Base-by-base conservation (phyloP, 2,329 filamentous ascomycete species). In the Fusarium nygamai region DNA sequence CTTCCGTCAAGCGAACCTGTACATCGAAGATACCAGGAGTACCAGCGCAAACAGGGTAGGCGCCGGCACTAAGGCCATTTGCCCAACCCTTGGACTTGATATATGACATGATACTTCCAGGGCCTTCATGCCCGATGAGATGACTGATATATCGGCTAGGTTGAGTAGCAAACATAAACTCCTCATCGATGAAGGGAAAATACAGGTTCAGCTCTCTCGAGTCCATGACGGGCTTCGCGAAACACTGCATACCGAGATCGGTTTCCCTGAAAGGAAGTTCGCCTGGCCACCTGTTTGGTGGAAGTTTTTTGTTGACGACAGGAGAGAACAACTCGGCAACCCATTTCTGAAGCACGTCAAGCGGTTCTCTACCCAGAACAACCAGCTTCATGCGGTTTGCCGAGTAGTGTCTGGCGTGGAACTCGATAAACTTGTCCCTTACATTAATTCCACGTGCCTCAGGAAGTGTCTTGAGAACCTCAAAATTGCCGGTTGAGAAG, bases 371-470 rank as follows among this genome's bases (percentile, higher is more conserved):
- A 2, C 95, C 95, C 29, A 98, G 84, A 9, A 98, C 91, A 43
- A 95, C 94, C 57, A 98, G 86, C 86, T 97, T 98, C 94, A 98
- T 98, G 44, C 92, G 31, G 80, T 98, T 98, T 67, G 95, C 94
- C 3, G 95, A 98, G 83, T 98, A 98, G 80, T 97, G 92, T 79
- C 92, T 93, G 72, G 91, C 90, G 81, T 98, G 94, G 79, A 98
- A 98, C 73, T 95, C 92, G 75, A 98, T 97, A 80, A 98, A 98
- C 82, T 95, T 95, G 76, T 94, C 92, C 56, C 95, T 90, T 33
- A 98, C 93, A 81, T 96, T 94, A 76, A 98, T 89, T 8, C 94
- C 94, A 56, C 91, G 86, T 50, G 91, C 89, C 80, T 96, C 91
- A 4, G 95, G 95, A 10, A 92, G 88, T 61, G 94, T 94, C 83